phyloP scores from a whole-genome alignment of 345 rosid genomes.

The Corchorus capsularis region DNA sequence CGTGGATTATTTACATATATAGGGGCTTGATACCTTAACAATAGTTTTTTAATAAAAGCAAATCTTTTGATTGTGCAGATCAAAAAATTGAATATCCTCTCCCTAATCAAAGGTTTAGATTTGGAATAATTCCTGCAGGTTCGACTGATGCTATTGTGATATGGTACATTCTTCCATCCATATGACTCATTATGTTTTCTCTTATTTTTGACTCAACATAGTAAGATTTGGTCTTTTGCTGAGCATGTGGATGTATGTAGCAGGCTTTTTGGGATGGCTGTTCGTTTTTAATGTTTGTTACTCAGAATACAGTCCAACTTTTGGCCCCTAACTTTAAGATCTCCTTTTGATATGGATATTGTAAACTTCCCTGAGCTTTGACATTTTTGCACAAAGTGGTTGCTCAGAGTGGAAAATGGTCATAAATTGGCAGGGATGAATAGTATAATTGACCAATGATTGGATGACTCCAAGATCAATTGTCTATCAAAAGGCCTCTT shows the following conservation, averaged over 20 bases:
- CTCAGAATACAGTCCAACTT: not conserved
- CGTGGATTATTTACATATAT: not conserved
- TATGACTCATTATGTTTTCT: conserved; percentile 4
- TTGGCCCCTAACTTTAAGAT: not conserved
- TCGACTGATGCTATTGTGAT: conserved; percentile 91
- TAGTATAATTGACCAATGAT: not conserved
- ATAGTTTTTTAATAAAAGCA: conserved; percentile 7
- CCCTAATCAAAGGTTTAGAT: conserved; percentile 53
- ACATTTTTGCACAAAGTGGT: conserved; percentile 17
- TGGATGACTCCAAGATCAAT: not conserved
- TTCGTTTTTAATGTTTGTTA: not conserved
- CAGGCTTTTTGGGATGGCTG: not conserved
- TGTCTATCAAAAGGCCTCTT: not conserved
- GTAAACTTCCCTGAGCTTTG: conserved; percentile 2
- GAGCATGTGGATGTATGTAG: not conserved
- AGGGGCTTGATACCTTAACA: conserved; percentile 9
- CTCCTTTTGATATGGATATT: not conserved
- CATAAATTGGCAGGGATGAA: not conserved
- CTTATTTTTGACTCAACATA: not conserved
- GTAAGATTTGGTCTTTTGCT: not conserved
- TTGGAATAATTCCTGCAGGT: conserved; percentile 92
- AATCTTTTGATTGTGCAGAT: conserved; percentile 32
- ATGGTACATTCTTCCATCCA: conserved; percentile 50
- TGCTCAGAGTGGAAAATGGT: not conserved
- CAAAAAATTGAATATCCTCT: conserved; percentile 43